Base-by-base conservation (phyloP, 2,329 filamentous ascomycete species). In the Berkeleyomyces basicola region DNA sequence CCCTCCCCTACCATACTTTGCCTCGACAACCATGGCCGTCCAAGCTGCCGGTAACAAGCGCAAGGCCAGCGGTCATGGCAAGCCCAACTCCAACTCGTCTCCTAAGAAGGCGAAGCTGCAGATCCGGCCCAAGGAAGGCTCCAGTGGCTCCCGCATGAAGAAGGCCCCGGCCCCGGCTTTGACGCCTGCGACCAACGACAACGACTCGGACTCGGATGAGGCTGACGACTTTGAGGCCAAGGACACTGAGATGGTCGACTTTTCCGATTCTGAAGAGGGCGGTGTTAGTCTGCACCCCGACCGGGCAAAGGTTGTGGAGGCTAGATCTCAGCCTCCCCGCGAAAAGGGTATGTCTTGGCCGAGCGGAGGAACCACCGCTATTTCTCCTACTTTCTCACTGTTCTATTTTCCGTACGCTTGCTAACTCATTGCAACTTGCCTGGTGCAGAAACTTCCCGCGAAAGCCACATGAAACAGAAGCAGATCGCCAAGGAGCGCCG, bases 401-500 rank as follows among this genome's bases (percentile, higher is more conserved):
- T 62, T 14, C 23, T 33, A 4, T 59, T 16, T 7, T 11, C 9
- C 4, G 5, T 33, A 4, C 23, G 44, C 5, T 7, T 10, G 43
- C 53, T 64, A 61, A 63, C 57, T 62, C 47, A 43, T 3, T 36
- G 14, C 43, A n/a, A 37, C 51, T 55, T n/a, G 14, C 51, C 44
- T n/a, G 44, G 46, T 65, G 83, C 84, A 59, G 76, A 82, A 72
- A 88, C 79, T 64, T 89, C 88, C 7, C 86, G 85, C 71, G 93
- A 99, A 78, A 85, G 90, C 31, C 93, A 97, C 73, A 84, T 85
- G 59, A 96, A 96, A 74, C 93, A 99, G 75, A 96, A 92, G 74
- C 86, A 86, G 66, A 78, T 96, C 59, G 86, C 84, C 33, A 86
- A 85, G 70, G 92, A 97, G 72, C 88, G 95, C 68, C 96, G 91